Conservation (phyloP, 2,329 filamentous ascomycete genomes). For the Aspergillus fructus region DNA sequence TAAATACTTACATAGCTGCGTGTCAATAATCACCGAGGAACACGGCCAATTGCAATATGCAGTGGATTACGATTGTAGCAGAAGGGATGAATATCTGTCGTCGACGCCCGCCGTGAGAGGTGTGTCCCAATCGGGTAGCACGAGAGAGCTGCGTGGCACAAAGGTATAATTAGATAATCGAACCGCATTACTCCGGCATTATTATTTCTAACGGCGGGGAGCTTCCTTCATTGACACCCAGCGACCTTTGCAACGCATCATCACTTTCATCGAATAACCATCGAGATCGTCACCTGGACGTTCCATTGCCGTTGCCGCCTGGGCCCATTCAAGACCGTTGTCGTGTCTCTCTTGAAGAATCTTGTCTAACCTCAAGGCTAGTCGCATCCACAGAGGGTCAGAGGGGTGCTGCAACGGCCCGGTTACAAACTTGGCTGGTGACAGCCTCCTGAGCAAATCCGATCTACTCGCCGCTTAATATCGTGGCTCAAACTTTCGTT, state of each 20-base stretch:
- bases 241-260: not conserved
- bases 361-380: conserved; percentile 10
- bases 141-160: not conserved
- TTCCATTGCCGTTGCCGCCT: not conserved
- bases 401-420: conserved; percentile 9
- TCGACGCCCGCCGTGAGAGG: not conserved
- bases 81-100: not conserved
- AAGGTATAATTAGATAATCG: not conserved
- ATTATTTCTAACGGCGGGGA: conserved; percentile 1
- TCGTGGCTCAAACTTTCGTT: not conserved
- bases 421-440: conserved; percentile 8
- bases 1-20: conserved; percentile 1
- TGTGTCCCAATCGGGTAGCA: conserved; percentile 1
- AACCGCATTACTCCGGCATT: not conserved
- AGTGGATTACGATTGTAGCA: not conserved
- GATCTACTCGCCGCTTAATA: conserved; percentile 4
- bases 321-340: conserved; percentile 6
- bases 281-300: not conserved
- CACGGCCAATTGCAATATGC: not conserved
- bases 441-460: conserved; percentile 1
- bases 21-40: not conserved
- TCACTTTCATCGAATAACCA: not conserved
- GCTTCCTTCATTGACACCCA: conserved; percentile 1
- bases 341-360: conserved; percentile 2
- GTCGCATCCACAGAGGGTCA: conserved; percentile 10